Base-by-base conservation (phyloP, 768 basidiomycete species). In the Terana coerulea region DNA sequence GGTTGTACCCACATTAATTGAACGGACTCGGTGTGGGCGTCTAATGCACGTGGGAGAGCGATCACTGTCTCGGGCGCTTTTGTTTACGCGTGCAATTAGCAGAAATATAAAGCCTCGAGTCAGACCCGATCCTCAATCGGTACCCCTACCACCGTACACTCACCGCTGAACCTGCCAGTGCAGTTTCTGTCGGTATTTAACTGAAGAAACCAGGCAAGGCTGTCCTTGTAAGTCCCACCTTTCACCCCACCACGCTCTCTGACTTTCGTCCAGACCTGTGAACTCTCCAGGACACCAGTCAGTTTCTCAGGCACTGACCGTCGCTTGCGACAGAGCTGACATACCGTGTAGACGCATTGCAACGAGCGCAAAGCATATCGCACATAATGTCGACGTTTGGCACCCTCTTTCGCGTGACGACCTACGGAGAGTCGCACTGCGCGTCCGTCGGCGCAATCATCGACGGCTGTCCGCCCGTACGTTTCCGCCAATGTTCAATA, bases 341-440 rank as follows among this genome's bases (percentile, higher is more conserved):
- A 5, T 22, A 24, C 19, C 43, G 28, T 30, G 33, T 39, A 43
- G 51, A 36, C 26, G 28, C 19, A 3, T 12, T 39, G 8, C 26
- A 44, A 52, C 43, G 29, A 29, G 3, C 25, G 33, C 31, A 17
- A 28, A 17, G n/a, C 17, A 37, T 28, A 47, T 12, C 31, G n/a
- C 21, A 9, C 14, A 37, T 19, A 26, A 98, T 99, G 97, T 95
- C 93, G 21, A 90, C 94, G 49, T 99, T 88, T 70, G 97, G 97
- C 21, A 81, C 77, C 22, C 75, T 91, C 33, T 99, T 91, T 75
- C 81, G 92, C 41, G 97, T 99, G 24, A 95, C 95, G 47, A 99
- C 97, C 57, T 99, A 90, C 65, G 97, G 97, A 53, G 97, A 99
- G 75, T 93, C 90, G 57, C 97, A 99, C 67, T 98, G 97, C 66